Percentiles rank a stretch among this genome's conserved stretches.
These are phyloP conservation scores for Phytophthora sp. DNA, from an alignment of 352 stramenopile genomes.

Conservation along the genomic window DNA sequence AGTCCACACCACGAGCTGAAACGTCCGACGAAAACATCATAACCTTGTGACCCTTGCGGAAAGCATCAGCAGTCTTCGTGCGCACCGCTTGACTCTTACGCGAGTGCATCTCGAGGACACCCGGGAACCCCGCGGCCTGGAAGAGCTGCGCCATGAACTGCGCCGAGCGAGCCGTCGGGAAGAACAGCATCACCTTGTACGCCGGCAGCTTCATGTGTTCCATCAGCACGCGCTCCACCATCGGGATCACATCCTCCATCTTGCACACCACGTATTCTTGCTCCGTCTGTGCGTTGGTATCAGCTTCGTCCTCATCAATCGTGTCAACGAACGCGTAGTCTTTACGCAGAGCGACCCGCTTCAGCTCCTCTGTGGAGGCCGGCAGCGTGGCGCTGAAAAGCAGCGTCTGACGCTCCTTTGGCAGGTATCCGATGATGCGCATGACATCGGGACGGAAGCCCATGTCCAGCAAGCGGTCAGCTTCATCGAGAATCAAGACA, in stretches of 20 bases:
- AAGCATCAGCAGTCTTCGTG: slow-evolving; percentile 88
- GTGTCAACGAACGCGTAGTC: slow-evolving; percentile 94
- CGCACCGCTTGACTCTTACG: slow-evolving; percentile 93
- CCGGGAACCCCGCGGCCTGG: slow-evolving; percentile 60
- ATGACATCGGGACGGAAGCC: slow-evolving; percentile 93
- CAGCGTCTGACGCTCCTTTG: slow-evolving; percentile 91
- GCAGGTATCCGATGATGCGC: slow-evolving; percentile 80
- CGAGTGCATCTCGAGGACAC: slow-evolving; percentile 96
- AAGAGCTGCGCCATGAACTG: slow-evolving; percentile 93
- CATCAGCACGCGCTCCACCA: slow-evolving; percentile 72
- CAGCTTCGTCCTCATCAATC: slow-evolving; percentile 90
- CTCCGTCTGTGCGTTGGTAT: slow-evolving; percentile 90
- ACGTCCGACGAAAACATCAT: slow-evolving; percentile 96
- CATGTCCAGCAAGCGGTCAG: slow-evolving; percentile 96
- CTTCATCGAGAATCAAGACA: slow-evolving; percentile 94
- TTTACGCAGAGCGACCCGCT: slow-evolving; percentile 83
- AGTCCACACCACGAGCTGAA: slow-evolving; percentile 94
- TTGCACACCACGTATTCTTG: slow-evolving; percentile 85
- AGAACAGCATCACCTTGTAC: slow-evolving; percentile 97
- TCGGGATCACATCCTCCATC: slow-evolving; percentile 71
- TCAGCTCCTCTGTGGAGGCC: slow-evolving; percentile 83
- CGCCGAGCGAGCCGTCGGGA: slow-evolving; percentile 89
- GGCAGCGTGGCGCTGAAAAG: slow-evolving; percentile 97
- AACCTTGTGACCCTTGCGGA: slow-evolving; percentile 86
- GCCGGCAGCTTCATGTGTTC: slow-evolving; percentile 74